Evolutionary conservation across 345 rosid species (phyloP).

Genomic region (Syzygium oleosum): DNA sequence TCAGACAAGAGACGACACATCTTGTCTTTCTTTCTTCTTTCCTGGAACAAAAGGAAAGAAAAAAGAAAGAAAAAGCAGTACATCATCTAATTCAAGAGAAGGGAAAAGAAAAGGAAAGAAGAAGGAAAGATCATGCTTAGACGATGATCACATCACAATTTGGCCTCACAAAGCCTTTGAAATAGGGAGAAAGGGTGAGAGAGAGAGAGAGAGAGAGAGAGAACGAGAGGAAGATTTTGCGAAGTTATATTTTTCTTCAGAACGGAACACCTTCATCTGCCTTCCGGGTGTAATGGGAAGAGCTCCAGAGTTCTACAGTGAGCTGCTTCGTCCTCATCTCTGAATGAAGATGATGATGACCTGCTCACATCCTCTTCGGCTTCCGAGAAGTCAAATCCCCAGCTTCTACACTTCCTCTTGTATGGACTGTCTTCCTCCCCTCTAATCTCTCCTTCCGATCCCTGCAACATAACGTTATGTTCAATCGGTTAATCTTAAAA

Average conservation of each 20-base stretch:
- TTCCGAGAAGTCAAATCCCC: constrained; percentile 68
- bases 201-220: not conserved
- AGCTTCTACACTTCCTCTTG: constrained; percentile 88
- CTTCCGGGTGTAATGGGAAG: constrained; percentile 95
- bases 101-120: not conserved
- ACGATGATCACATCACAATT: not conserved
- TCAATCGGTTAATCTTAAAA: not conserved
- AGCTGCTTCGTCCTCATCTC: constrained; percentile 10
- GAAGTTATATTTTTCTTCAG: not conserved
- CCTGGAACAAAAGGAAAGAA: constrained; percentile 4
- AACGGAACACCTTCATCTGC: constrained; percentile 25
- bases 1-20: not conserved
- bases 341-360: constrained; percentile 8
- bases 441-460: constrained; percentile 10
- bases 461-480: not conserved
- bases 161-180: not conserved
- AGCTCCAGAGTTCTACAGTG: constrained; percentile 80
- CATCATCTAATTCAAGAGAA: not conserved
- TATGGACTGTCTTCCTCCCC: constrained; percentile 47
- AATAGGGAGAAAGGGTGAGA: not conserved
- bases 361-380: constrained; percentile 24
- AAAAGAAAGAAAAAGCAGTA: not conserved
- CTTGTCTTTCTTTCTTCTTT: constrained; percentile 6
- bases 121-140: not conserved
- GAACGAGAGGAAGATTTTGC: not conserved